A percentile compares a stretch with the other conserved stretches of the same genome.
Conservation (phyloP, 768 basidiomycete genomes). For the Chalciporus sphaerocephalus region DNA sequence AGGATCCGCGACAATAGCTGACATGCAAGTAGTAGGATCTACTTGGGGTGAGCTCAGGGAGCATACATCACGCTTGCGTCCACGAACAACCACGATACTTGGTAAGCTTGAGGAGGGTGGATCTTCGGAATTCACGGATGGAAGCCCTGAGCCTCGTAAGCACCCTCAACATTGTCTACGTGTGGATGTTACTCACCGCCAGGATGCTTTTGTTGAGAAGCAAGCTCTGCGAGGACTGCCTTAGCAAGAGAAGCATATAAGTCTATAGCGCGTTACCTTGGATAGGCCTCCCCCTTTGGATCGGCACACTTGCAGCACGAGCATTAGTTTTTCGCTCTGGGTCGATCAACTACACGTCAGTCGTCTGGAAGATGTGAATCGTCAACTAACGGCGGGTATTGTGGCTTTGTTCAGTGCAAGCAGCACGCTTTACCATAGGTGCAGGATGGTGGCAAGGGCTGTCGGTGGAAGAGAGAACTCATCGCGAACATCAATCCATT, state of each 20-base stretch:
- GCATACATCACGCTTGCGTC: constrained; percentile 17
- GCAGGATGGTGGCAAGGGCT: background rate
- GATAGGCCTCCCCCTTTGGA: constrained; percentile 9
- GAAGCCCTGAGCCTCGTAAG: constrained; percentile 8
- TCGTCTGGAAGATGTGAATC: background rate
- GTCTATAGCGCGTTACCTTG: constrained; percentile 11
- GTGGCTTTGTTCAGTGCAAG: background rate
- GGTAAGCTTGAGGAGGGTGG: constrained; percentile 5
- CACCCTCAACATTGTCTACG: background rate
- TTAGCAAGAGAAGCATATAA: constrained; percentile 7
- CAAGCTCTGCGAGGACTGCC: constrained; percentile 9
- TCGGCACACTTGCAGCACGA: constrained; percentile 17
- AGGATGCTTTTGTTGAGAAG: constrained; percentile 10
- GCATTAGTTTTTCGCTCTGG: constrained; percentile 13
- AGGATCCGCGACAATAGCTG: background rate
- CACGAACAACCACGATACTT: constrained; percentile 5
- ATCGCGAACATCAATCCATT: background rate
- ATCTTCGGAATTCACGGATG: constrained; percentile 7
- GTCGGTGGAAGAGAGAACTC: background rate
- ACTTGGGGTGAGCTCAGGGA: background rate
- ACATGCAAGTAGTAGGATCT: background rate
- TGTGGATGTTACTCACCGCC: constrained; percentile 11
- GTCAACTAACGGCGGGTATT: constrained; percentile 7
- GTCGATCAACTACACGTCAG: constrained; percentile 5
- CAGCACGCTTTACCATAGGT: constrained; percentile 6